Conservation (phyloP, 2,329 filamentous ascomycete species). For the Cercospora beticola region DNA sequence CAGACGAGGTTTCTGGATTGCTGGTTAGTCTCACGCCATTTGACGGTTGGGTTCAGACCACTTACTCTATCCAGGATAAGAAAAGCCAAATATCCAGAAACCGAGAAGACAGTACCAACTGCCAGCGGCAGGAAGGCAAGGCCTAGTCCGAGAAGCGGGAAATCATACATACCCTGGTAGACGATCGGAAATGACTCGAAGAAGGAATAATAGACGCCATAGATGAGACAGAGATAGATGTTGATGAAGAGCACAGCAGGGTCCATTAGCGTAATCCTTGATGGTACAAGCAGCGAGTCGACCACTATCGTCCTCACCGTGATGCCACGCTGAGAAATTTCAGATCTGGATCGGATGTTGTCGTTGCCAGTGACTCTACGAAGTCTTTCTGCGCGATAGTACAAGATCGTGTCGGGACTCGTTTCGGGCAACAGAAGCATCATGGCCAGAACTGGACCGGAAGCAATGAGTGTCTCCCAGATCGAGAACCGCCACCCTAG, state of each 20-base stretch:
- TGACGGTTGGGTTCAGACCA: background rate
- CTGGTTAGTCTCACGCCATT: background rate
- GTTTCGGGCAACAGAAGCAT: background rate
- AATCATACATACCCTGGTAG: background rate
- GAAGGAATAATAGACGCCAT: background rate
- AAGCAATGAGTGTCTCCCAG: background rate
- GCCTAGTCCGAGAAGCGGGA: background rate
- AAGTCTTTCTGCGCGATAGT: background rate
- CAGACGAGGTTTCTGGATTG: background rate
- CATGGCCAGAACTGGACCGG: background rate
- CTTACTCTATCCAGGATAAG: background rate
- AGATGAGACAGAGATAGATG: background rate
- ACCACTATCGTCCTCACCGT: background rate
- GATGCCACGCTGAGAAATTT: background rate
- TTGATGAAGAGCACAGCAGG: background rate
- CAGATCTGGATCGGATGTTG: background rate
- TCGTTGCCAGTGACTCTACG: background rate
- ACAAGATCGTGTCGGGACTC: background rate
- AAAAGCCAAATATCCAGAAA: background rate
- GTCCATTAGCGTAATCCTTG: background rate
- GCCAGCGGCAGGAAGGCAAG: background rate
- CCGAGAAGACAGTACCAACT: background rate
- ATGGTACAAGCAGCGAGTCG: background rate
- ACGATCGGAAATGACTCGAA: background rate
- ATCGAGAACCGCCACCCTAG: background rate